Evolutionary conservation across 768 basidiomycete genomes (phyloP).

Genomic region (Leccinum obscurum): DNA sequence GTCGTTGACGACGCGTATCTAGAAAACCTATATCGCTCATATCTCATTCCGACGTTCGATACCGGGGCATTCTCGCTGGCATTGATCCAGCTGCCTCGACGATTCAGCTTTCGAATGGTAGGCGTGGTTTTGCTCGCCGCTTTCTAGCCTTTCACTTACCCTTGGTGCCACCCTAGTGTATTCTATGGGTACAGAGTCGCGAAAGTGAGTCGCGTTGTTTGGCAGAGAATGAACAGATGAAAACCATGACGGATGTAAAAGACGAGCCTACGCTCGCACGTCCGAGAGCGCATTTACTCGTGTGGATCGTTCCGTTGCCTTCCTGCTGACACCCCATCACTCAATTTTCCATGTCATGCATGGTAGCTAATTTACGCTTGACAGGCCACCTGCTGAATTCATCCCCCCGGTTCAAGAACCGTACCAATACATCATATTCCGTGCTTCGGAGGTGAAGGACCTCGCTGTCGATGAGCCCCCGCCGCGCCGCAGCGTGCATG

Average conservation of each 20-base stretch:
- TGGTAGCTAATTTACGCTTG: slow-evolving; percentile 27
- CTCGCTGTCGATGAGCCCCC: slow-evolving; percentile 76
- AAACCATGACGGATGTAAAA: slow-evolving; percentile 42
- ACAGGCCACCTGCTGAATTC: slow-evolving; percentile 71
- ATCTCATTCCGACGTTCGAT: slow-evolving; percentile 89
- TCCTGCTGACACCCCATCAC: slow-evolving; percentile 49
- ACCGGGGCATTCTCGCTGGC: slow-evolving; percentile 83
- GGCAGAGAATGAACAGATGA: slow-evolving; percentile 32
- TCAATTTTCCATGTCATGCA: not conserved
- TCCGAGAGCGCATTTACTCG: slow-evolving; percentile 45
- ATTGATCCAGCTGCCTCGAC: slow-evolving; percentile 86
- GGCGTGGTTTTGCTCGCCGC: slow-evolving; percentile 2
- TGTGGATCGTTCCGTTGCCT: slow-evolving; percentile 70
- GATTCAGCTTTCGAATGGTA: slow-evolving; percentile 86
- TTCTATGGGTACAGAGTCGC: slow-evolving; percentile 86
- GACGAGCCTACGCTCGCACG: slow-evolving; percentile 34
- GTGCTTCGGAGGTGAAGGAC: slow-evolving; percentile 87
- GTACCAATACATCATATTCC: slow-evolving; percentile 89
- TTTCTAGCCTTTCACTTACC: not conserved
- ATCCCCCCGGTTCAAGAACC: slow-evolving; percentile 83
- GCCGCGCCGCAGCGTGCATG: slow-evolving; percentile 64
- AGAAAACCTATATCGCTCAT: slow-evolving; percentile 90
- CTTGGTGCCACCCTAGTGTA: slow-evolving; percentile 46
- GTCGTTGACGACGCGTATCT: slow-evolving; percentile 19
- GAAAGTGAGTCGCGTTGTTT: slow-evolving; percentile 49